Evolutionary conservation across 108 stramenopile species (phyloP).

Genomic region (Bacterosira constricta): DNA sequence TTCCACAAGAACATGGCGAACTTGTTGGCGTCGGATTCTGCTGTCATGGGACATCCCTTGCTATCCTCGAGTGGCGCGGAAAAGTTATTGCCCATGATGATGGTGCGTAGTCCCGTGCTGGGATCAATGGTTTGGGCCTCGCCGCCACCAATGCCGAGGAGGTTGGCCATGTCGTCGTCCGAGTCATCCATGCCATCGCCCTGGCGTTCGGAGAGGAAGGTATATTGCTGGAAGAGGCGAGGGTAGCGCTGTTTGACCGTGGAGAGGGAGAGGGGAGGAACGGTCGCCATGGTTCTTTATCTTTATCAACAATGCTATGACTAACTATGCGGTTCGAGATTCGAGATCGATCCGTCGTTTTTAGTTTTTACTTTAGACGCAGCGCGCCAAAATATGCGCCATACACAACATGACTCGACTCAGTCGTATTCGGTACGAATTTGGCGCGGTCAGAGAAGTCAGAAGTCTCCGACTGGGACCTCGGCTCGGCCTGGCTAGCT

Average conservation of each 20-base stretch:
- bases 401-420: too few species aligned
- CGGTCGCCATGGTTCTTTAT: too few species aligned
- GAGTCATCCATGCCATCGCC: neutral
- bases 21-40: conserved; percentile 19
- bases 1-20: conserved; percentile 17
- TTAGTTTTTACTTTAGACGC: too few species aligned
- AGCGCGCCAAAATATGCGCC: too few species aligned
- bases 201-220: conserved; percentile 9
- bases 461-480: too few species aligned
- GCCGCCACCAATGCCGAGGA: neutral
- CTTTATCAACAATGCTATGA: too few species aligned
- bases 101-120: conserved; percentile 20
- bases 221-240: neutral
- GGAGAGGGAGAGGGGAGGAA: conserved; percentile 14
- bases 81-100: conserved; percentile 11
- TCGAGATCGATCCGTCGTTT: neutral
- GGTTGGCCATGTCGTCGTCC: neutral
- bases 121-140: neutral
- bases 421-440: too few species aligned
- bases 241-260: conserved; percentile 15
- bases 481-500: too few species aligned
- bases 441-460: too few species aligned
- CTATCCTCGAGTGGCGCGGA: conserved; percentile 1
- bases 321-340: too few species aligned
- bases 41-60: neutral